Evolutionary conservation across 148 eudicot species (phyloP), one percentile per base, ranked within the genome.

Genomic region (Vaccinium vitisidaea): DNA sequence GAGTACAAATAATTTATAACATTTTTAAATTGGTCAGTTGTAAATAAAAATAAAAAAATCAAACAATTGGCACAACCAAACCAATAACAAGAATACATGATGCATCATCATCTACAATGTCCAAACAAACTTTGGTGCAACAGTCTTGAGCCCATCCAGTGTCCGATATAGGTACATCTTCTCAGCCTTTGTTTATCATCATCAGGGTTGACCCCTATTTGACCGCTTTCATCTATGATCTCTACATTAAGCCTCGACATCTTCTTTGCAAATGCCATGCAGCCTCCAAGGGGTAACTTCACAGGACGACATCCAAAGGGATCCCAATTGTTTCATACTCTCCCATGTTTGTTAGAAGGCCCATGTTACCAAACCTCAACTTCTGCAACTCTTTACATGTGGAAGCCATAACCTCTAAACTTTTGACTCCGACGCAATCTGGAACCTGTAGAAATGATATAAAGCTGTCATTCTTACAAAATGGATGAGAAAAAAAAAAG

Each of bases 291-390:
- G 61, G 96, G 39, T 95, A 83, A 94, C 92, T 84, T 91, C 90
- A 84, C 98, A 93, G 77, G 94, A 91, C 84, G 95, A 94, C 95
- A 94, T 95, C 98, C 96, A 94, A 94, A 94, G 98, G 94, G 98
- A 95, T 92, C 95, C 93, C 98, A 94, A 36, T 93, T 91, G 98
- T 91, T 76, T 91, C 96, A 87, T 93, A 93, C 98, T 92, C 93
- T 87, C 92, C 94, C 81, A 91, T 83, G 90, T 92, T 91, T 82
- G 82, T 89, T 50, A 94, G 90, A 91, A 93, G 95, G 65, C 97
- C 99, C 90, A 48, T 55, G 80, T 94, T 83, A 12, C 94, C 95
- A 80, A 93, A 97, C 85, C 95, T 90, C 49, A 95, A 83, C 85
- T 95, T 97, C 86, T 95, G 94, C 83, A 95, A 84, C 80, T 93